Conservation (phyloP, 345 rosid species). For the Citrus unshiu region DNA sequence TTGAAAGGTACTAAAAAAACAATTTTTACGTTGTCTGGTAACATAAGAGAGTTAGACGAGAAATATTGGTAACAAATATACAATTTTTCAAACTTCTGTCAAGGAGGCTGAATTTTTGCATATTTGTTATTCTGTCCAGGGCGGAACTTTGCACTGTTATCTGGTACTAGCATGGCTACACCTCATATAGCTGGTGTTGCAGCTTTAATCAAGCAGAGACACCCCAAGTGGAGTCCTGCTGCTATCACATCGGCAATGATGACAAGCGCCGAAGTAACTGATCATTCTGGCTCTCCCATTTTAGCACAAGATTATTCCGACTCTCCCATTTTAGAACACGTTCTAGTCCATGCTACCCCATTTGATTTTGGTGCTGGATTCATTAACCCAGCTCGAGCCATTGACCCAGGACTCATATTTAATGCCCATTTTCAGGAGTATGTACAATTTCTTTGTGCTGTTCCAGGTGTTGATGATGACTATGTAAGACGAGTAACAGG, state of each 20-base stretch:
- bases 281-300: conserved; percentile 34
- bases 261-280: conserved; percentile 38
- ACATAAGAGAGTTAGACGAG: neutral
- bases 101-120: neutral
- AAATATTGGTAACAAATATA: neutral
- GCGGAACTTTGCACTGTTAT: conserved; percentile 38
- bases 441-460: conserved; percentile 40
- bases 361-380: conserved; percentile 46
- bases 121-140: conserved; percentile 21
- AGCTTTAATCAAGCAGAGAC: conserved; percentile 47
- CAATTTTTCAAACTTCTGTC: neutral
- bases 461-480: conserved; percentile 37
- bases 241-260: conserved; percentile 47
- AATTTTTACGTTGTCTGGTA: neutral
- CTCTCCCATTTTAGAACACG: conserved; percentile 34
- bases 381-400: conserved; percentile 34
- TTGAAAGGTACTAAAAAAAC: conserved; percentile 24
- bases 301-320: conserved; percentile 35
- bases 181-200: conserved; percentile 51
- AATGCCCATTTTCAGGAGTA: conserved; percentile 31
- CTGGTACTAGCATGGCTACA: conserved; percentile 50
- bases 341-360: conserved; percentile 33
- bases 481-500: conserved; percentile 34
- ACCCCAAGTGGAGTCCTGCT: conserved; percentile 47
- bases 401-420: conserved; percentile 45